Evolutionary conservation across 1,284 basidiomycete species (phyloP), one percentile per base, ranked within the genome.

Genomic region (Chiua sp.): DNA sequence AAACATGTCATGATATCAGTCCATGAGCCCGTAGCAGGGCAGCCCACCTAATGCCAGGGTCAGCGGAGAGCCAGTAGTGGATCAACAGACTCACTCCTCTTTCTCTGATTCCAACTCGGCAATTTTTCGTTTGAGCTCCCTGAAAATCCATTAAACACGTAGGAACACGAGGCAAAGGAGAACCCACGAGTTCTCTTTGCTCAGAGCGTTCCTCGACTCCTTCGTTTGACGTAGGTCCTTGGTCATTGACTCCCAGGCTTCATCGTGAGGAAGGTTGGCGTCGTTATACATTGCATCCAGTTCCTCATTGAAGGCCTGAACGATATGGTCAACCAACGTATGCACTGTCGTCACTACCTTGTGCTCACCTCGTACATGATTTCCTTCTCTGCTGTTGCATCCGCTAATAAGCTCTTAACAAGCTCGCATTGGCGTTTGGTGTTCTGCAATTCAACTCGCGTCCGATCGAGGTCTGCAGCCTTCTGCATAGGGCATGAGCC

Each of bases 241-340:
- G 22, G 86, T 82, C 82, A 96, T 83, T 0, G 89, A 88, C 16
- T 78, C 73, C 84, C 90, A 93, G 3, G 92, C 92, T 66, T 93
- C 91, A 48, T 89, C 86, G 18, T 87, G 86, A 18, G 92, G 91
- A 55, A 95, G 81, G 60, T 88, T 84, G 22, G 84, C 85, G 60
- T 94, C 92, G 56, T 89, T 87, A 77, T 88, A 96, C 91, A 96
- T 93, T 39, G 85, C 86, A 65, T 94, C 93, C 42, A 97, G 81
- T 72, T 96, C 94, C 66, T 94, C 92, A 71, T 96, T 96, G 79
- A 97, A 96, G 6, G 92, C 90, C 93, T 95, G 62, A 7, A 22
- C 52, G 42, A 59, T 49, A 55, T 51, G 51, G 60, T 59, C 48
- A 60, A 63, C 37, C 50, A 53, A 65, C 53, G 53, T 59, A n/a